phyloP scores from a whole-genome alignment of 2,329 filamentous ascomycete genomes.

The Apiospora kogelbergensis region DNA sequence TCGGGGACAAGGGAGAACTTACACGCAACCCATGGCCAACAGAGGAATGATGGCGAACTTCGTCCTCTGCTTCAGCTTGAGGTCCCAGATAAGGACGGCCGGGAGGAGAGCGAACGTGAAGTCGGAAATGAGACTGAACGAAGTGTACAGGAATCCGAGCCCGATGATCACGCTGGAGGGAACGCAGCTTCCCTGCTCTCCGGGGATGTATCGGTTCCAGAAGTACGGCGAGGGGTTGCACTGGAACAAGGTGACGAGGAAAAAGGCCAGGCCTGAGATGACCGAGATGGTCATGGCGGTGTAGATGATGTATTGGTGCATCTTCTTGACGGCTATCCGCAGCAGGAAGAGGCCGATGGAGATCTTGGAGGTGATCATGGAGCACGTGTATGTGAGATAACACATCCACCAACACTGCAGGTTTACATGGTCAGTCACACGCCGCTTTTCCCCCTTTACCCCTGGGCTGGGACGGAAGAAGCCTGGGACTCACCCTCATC shows the following conservation, averaged over 20 bases:
- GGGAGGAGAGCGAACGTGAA: conserved; percentile 50
- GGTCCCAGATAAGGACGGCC: conserved; percentile 44
- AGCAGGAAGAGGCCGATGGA: conserved; percentile 24
- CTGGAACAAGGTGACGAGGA: conserved; percentile 24
- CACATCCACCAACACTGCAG: conserved; percentile 24
- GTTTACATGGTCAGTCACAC: background rate
- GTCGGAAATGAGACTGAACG: conserved; percentile 46
- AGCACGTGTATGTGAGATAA: conserved; percentile 21
- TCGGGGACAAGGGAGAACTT: background rate
- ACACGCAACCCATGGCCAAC: conserved; percentile 47
- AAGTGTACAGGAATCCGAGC: conserved; percentile 45
- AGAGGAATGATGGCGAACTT: conserved; percentile 47
- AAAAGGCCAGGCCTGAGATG: conserved; percentile 21
- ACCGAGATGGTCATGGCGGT: conserved; percentile 17
- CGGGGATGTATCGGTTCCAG: conserved; percentile 18
- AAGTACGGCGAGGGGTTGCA: conserved; percentile 21
- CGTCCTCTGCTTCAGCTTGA: conserved; percentile 46
- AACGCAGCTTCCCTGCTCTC: conserved; percentile 25
- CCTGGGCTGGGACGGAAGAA: background rate
- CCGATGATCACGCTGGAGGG: conserved; percentile 39
- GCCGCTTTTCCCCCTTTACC: background rate
- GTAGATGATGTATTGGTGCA: conserved; percentile 22
- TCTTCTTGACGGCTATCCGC: conserved; percentile 20
- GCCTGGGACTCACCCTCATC: conserved; percentile 8
- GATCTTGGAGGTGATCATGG: conserved; percentile 24